These are phyloP conservation scores for Hippophae tibetana DNA, from an alignment of 306 rosid species.

Conservation along the genomic window DNA sequence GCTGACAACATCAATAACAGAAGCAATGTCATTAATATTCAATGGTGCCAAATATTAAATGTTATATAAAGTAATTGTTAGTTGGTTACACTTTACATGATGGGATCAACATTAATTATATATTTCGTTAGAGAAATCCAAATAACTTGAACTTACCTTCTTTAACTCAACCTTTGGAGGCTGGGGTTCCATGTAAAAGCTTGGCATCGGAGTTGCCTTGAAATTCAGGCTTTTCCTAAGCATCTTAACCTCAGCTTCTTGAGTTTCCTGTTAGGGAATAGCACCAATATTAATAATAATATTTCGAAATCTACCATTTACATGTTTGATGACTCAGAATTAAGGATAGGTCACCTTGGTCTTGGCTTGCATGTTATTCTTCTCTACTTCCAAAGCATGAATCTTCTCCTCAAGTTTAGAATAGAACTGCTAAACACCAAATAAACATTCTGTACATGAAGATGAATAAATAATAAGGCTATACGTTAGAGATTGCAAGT, in stretches of 20 bases:
- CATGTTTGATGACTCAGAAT: constrained; percentile 6
- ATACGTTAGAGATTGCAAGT: constrained; percentile 14
- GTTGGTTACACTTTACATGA: too few relatives aligned
- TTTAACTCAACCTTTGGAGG: constrained; percentile 36
- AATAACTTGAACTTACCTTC: constrained; percentile 15
- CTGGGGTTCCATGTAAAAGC: constrained; percentile 33
- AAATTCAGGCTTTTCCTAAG: constrained; percentile 31
- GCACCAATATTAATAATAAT: constrained; percentile 3
- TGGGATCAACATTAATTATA: too few relatives aligned
- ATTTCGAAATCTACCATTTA: not conserved
- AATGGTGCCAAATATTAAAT: too few relatives aligned
- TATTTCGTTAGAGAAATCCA: too few relatives aligned
- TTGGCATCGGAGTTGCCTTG: constrained; percentile 40
- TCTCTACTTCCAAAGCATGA: constrained; percentile 87
- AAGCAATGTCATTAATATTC: too few relatives aligned
- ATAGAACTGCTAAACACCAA: constrained; percentile 56
- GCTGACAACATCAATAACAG: too few relatives aligned
- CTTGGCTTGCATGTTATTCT: constrained; percentile 78
- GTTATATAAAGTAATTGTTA: too few relatives aligned
- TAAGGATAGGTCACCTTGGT: constrained; percentile 54
- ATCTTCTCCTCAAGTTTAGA: constrained; percentile 91
- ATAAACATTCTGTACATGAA: not conserved
- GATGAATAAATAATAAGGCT: not conserved
- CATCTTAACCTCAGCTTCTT: constrained; percentile 29
- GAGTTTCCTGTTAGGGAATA: constrained; percentile 60